Conservation (phyloP, 495 filamentous ascomycete species). For the Penicillium antarcticum region DNA sequence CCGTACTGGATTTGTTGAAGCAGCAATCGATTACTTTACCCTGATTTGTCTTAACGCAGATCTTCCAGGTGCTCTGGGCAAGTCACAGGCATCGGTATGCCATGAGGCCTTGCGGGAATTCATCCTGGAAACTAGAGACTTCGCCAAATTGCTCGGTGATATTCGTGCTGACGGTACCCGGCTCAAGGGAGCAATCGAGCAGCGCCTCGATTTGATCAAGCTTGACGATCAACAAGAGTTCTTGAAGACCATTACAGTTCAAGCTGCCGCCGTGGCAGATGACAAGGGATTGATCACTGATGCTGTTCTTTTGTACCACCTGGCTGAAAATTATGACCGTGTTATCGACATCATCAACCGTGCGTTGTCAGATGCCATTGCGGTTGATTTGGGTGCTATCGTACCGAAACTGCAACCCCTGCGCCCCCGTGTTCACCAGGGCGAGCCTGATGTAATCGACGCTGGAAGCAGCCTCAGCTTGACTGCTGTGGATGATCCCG, state of each 20-base stretch:
- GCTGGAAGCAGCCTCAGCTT: slow-evolving; percentile 68
- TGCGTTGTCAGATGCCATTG: slow-evolving; percentile 82
- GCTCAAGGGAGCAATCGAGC: slow-evolving; percentile 82
- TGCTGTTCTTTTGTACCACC: slow-evolving; percentile 88
- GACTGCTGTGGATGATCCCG: slow-evolving; percentile 81
- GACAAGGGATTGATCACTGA: slow-evolving; percentile 91
- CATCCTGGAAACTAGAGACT: slow-evolving; percentile 90
- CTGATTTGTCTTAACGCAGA: slow-evolving; percentile 92
- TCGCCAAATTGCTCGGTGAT: slow-evolving; percentile 89
- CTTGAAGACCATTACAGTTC: slow-evolving; percentile 78
- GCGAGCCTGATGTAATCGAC: slow-evolving; percentile 24
- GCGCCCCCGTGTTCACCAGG: slow-evolving; percentile 52
- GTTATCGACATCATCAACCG: slow-evolving; percentile 87
- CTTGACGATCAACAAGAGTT: slow-evolving; percentile 77
- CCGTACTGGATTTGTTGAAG: slow-evolving; percentile 78
- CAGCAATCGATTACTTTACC: slow-evolving; percentile 89
- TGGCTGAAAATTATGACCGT: slow-evolving; percentile 90
- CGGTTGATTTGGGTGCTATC: slow-evolving; percentile 75
- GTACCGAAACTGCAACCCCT: slow-evolving; percentile 72
- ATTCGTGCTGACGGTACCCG: slow-evolving; percentile 77
- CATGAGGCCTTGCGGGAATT: slow-evolving; percentile 94
- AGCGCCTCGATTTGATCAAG: slow-evolving; percentile 80
- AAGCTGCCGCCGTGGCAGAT: slow-evolving; percentile 87
- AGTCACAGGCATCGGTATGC: slow-evolving; percentile 75
- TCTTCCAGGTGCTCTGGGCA: slow-evolving; percentile 67